Evolutionary conservation across 2,329 filamentous ascomycete genomes (phyloP).

Genomic region (Tolypocladium ovalisporum): DNA sequence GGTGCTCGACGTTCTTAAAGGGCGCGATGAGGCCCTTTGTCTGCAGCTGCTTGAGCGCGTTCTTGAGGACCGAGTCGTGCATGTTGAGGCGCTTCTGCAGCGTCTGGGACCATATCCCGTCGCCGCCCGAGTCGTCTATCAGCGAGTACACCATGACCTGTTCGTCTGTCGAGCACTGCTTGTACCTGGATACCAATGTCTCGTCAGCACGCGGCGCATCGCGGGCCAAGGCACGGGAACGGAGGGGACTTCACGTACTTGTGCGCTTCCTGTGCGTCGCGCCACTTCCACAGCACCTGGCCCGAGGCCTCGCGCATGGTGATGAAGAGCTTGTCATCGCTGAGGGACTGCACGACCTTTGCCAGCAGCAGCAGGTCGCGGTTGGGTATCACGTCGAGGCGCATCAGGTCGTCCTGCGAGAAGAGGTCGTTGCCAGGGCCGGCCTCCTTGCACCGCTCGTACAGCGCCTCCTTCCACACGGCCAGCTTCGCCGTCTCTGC

Average conservation of each 20-base stretch:
- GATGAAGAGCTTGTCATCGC: slow-evolving; percentile 48
- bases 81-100: slow-evolving; percentile 72
- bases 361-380: slow-evolving; percentile 44
- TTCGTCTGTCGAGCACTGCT: slow-evolving; percentile 56
- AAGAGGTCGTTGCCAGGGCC: slow-evolving; percentile 39
- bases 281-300: slow-evolving; percentile 42
- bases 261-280: slow-evolving; percentile 47
- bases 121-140: slow-evolving; percentile 74
- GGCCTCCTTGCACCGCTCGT: slow-evolving; percentile 41
- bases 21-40: slow-evolving; percentile 71
- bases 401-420: slow-evolving; percentile 46
- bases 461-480: slow-evolving; percentile 45
- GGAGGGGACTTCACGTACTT: slow-evolving; percentile 33
- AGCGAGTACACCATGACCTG: slow-evolving; percentile 75
- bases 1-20: slow-evolving; percentile 86
- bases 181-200: slow-evolving; percentile 35
- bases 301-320: slow-evolving; percentile 29
- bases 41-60: slow-evolving; percentile 75
- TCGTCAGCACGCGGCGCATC: neutral
- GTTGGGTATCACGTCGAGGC: slow-evolving; percentile 45
- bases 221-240: neutral
- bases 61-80: slow-evolving; percentile 72
- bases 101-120: slow-evolving; percentile 84
- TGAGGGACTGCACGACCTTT: slow-evolving; percentile 44
- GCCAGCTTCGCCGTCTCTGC: slow-evolving; percentile 30